Evolutionary conservation across 2,329 filamentous ascomycete species (phyloP).

Genomic region (Fusarium staphyleae): DNA sequence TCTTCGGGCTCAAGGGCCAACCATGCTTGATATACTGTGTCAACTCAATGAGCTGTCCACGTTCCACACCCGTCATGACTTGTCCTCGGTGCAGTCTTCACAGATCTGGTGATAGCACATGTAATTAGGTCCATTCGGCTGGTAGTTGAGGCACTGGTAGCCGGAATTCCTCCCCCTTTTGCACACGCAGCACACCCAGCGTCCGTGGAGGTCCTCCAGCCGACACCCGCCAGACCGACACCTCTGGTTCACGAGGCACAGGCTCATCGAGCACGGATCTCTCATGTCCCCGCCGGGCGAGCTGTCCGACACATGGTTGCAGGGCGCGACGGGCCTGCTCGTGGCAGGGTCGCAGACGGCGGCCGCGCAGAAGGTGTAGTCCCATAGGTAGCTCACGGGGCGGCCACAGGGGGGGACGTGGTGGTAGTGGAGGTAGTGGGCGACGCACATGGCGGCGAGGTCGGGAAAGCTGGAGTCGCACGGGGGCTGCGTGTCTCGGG

Average conservation of each 20-base stretch:
- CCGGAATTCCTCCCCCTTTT: conserved; percentile 54
- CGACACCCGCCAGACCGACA: conserved; percentile 59
- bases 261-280: conserved; percentile 55
- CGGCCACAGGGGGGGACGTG: conserved; percentile 54
- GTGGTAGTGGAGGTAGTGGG: conserved; percentile 60
- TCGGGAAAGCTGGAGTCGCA: conserved; percentile 16
- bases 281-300: conserved; percentile 43
- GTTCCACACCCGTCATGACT: background rate
- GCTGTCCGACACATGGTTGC: conserved; percentile 25
- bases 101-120: conserved; percentile 63
- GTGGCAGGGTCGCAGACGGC: conserved; percentile 45
- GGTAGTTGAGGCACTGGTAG: conserved; percentile 54
- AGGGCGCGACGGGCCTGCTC: conserved; percentile 36
- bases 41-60: background rate
- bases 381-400: conserved; percentile 50
- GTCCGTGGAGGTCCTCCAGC: conserved; percentile 55
- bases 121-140: conserved; percentile 56
- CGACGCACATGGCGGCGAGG: conserved; percentile 54
- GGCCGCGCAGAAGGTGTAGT: conserved; percentile 54
- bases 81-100: conserved; percentile 47
- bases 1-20: conserved; percentile 16
- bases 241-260: conserved; percentile 54
- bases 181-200: conserved; percentile 61
- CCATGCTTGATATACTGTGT: conserved; percentile 37
- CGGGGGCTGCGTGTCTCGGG: conserved; percentile 37